phyloP scores from a whole-genome alignment of 1,139 yeast species.

The Kodamaea arcana region DNA sequence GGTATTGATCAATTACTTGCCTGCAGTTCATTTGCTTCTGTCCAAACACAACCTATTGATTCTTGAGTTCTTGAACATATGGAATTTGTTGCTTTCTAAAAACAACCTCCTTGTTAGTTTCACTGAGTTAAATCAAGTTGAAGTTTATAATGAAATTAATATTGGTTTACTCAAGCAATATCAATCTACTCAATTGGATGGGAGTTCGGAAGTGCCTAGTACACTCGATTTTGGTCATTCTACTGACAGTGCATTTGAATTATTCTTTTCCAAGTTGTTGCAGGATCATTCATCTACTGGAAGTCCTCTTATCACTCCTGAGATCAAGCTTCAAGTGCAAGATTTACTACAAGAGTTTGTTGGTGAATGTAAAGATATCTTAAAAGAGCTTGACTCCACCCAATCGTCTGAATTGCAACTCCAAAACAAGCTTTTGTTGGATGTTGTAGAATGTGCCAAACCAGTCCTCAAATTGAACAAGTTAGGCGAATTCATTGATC shows the following conservation, averaged over 20 bases:
- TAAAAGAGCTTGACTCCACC: slow-evolving; percentile 5
- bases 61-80: slow-evolving; percentile 24
- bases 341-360: slow-evolving; percentile 22
- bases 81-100: slow-evolving; percentile 24
- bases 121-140: slow-evolving; percentile 21
- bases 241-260: slow-evolving; percentile 13
- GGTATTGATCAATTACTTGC: slow-evolving; percentile 3
- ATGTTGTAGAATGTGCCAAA: slow-evolving; percentile 13
- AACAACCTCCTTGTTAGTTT: slow-evolving; percentile 21
- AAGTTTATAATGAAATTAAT: slow-evolving; percentile 25
- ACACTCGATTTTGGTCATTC: slow-evolving; percentile 9
- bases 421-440: slow-evolving; percentile 17
- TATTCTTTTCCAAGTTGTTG: slow-evolving; percentile 15
- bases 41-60: slow-evolving; percentile 15
- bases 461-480: slow-evolving; percentile 24
- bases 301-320: slow-evolving; percentile 16
- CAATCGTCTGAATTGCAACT: slow-evolving; percentile 3
- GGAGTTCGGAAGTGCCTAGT: too few species aligned
- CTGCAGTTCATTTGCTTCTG: slow-evolving; percentile 15
- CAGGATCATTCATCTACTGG: slow-evolving; percentile 2
- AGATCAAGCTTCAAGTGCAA: slow-evolving; percentile 23
- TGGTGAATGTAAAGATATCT: slow-evolving; percentile 16
- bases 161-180: slow-evolving; percentile 23
- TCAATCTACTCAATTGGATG: slow-evolving; percentile 11
- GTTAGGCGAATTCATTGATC: slow-evolving; percentile 24